A percentile compares a stretch with the other conserved stretches of the same genome.
Evolutionary conservation across 2,329 filamentous ascomycete species (phyloP).

Genomic region (Ascochyta fabae): DNA sequence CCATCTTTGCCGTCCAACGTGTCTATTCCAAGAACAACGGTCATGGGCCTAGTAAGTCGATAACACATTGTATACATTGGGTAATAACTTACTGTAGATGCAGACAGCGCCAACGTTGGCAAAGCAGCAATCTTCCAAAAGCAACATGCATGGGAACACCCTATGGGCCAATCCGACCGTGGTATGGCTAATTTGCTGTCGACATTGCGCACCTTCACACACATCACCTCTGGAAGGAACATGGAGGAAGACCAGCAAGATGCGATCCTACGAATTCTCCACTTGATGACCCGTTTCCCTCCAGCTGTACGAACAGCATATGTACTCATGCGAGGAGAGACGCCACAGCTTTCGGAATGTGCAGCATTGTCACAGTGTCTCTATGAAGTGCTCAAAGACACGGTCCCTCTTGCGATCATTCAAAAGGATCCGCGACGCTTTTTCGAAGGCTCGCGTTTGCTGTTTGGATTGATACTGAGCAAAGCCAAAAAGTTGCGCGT

Average conservation of each 20-base stretch:
- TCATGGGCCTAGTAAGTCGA: not conserved
- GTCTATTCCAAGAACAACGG: not conserved
- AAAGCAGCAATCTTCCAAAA: constrained; percentile 35
- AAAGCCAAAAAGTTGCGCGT: constrained; percentile 37
- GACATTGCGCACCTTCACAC: constrained; percentile 41
- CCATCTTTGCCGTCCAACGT: constrained; percentile 37
- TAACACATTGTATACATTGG: not conserved
- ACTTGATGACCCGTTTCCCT: constrained; percentile 41
- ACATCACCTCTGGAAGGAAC: constrained; percentile 5
- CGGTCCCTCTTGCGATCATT: constrained; percentile 40
- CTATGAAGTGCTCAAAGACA: constrained; percentile 34
- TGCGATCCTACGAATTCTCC: constrained; percentile 38
- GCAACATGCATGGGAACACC: constrained; percentile 35
- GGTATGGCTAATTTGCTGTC: constrained; percentile 47
- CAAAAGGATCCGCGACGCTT: constrained; percentile 31
- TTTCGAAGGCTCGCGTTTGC: constrained; percentile 44
- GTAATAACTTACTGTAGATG: not conserved
- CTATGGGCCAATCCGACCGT: constrained; percentile 37
- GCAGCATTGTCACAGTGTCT: constrained; percentile 42
- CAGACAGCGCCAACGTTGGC: constrained; percentile 11
- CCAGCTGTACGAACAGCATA: constrained; percentile 44
- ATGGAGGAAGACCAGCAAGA: constrained; percentile 34
- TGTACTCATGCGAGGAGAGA: constrained; percentile 44
- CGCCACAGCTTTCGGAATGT: constrained; percentile 34
- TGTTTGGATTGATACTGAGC: constrained; percentile 48